A percentile compares a stretch with the other conserved stretches of the same genome.
Conservation (phyloP, 2,329 filamentous ascomycete genomes). For the Monilinia polystroma region DNA sequence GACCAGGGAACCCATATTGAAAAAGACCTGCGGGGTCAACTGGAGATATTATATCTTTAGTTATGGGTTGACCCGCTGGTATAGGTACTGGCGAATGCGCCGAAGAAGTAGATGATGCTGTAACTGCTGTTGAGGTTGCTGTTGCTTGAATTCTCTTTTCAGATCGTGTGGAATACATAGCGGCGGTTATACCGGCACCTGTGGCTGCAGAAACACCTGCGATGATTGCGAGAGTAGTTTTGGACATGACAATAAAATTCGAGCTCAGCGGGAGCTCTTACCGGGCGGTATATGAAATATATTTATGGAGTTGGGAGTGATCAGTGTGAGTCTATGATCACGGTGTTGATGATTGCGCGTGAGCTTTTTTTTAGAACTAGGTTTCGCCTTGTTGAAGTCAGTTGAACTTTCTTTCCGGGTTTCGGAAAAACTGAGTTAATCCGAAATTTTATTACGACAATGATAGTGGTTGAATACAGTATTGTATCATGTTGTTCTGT, state of each 20-base stretch:
- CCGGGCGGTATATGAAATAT: slow-evolving; percentile 4
- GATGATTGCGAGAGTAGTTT: slow-evolving; percentile 71
- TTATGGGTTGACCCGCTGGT: slow-evolving; percentile 36
- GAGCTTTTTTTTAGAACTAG: slow-evolving; percentile 20
- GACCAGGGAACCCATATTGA: slow-evolving; percentile 89
- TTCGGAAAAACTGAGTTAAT: slow-evolving; percentile 16
- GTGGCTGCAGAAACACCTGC: slow-evolving; percentile 74
- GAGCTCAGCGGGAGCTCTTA: slow-evolving; percentile 22
- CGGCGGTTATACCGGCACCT: slow-evolving; percentile 69
- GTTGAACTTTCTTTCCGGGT: slow-evolving; percentile 15
- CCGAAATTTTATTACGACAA: not conserved
- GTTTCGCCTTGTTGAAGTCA: slow-evolving; percentile 19
- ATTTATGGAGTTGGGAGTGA: slow-evolving; percentile 17
- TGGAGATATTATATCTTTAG: slow-evolving; percentile 45
- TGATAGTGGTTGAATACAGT: not conserved
- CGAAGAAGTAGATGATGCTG: slow-evolving; percentile 32
- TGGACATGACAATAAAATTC: slow-evolving; percentile 60
- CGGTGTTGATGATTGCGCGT: slow-evolving; percentile 21
- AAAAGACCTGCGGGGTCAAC: slow-evolving; percentile 77
- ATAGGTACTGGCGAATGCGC: slow-evolving; percentile 34
- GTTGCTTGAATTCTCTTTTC: slow-evolving; percentile 45
- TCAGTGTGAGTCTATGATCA: slow-evolving; percentile 21
- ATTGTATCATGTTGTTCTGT: not conserved
- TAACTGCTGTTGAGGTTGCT: slow-evolving; percentile 34
- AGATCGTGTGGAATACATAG: slow-evolving; percentile 61